phyloP scores from a whole-genome alignment of 1,284 basidiomycete species.

The Fistulina hepatica region DNA sequence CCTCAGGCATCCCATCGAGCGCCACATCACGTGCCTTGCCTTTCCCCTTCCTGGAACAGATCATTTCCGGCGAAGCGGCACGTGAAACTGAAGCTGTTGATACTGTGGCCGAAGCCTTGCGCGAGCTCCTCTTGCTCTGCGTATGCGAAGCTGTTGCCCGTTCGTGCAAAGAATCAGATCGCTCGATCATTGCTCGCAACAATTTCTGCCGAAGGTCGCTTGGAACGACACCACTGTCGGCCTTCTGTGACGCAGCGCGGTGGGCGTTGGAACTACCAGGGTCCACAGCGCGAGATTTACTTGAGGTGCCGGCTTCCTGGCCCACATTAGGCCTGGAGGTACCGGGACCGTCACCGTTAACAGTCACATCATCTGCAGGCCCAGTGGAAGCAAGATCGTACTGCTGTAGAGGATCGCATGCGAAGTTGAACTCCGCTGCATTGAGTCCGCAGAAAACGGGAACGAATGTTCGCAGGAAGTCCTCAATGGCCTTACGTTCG shows the following conservation, averaged over 20 bases:
- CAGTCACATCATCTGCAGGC: no score
- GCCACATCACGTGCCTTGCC: no score
- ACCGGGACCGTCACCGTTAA: no score
- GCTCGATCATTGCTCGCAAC: conserved; percentile 59
- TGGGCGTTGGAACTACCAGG: no score
- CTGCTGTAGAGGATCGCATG: conserved; percentile 49
- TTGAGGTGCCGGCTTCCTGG: no score
- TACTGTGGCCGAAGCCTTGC: no score
- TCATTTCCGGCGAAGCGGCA: conserved; percentile 26
- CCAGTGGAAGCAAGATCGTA: no score
- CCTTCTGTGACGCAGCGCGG: no score
- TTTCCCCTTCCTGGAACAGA: neutral
- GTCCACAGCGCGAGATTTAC: no score
- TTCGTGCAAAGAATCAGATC: conserved; percentile 24
- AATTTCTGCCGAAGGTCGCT: conserved; percentile 72
- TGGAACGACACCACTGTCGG: conserved; percentile 40
- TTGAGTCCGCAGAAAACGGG: conserved; percentile 75
- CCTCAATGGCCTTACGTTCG: conserved; percentile 79
- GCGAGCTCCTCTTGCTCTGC: no score
- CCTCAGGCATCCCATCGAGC: conserved; percentile 17
- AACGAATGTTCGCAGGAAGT: conserved; percentile 78
- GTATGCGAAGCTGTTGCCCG: conserved; percentile 24
- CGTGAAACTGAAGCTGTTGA: no score
- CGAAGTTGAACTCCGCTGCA: conserved; percentile 67
- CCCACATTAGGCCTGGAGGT: no score